These are phyloP conservation scores for Aspergillus sp. DNA, from an alignment of 2,329 filamentous ascomycete genomes.

Conservation along the genomic window DNA sequence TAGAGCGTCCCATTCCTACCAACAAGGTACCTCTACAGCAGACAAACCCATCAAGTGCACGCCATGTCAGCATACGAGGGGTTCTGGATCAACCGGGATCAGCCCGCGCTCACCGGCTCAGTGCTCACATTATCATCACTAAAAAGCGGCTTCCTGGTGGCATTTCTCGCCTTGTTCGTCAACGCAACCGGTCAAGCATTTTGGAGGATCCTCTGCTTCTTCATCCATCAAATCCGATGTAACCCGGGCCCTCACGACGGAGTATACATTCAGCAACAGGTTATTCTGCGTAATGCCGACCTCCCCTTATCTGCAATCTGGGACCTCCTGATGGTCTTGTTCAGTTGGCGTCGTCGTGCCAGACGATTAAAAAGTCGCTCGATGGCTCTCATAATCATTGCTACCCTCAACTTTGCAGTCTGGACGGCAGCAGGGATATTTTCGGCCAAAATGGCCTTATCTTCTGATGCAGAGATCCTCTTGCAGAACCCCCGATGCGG, in stretches of 20 bases:
- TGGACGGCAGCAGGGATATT: background rate
- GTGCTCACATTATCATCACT: background rate
- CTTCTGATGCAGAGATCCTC: background rate
- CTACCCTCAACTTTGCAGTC: background rate
- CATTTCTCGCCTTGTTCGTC: background rate
- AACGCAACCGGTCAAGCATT: background rate
- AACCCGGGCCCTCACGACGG: background rate
- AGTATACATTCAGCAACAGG: background rate
- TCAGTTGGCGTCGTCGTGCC: background rate
- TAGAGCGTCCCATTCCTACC: background rate
- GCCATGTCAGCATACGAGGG: background rate
- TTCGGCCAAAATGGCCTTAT: background rate
- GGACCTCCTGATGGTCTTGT: background rate
- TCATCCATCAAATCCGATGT: background rate
- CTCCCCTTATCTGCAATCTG: background rate
- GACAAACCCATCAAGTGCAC: no score
- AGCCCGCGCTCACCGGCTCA: background rate
- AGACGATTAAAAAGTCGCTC: background rate
- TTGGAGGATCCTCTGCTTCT: background rate
- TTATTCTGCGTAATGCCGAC: background rate
- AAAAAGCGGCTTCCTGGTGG: background rate
- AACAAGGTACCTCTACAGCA: no score
- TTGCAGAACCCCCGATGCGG: background rate
- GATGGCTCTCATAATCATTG: background rate
- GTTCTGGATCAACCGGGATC: background rate